Evolutionary conservation across 805 yeast species (phyloP), one percentile per base, ranked within the genome.

Genomic region (Candida ulmi): DNA sequence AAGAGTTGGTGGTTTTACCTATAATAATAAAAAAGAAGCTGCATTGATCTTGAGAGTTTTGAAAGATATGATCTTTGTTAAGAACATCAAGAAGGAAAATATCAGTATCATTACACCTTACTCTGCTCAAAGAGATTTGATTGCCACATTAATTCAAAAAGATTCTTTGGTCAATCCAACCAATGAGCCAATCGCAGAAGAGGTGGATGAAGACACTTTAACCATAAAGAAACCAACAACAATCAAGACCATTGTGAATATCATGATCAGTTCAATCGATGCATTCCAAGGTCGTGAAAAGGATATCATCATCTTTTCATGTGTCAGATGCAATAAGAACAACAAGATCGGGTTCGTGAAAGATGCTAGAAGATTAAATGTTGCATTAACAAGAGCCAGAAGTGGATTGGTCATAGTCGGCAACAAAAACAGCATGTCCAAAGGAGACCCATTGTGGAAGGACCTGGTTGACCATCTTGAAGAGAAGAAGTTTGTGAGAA

Each of bases 251-350:
- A 50, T 73, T 30, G 65, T 68, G 39, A 72, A 70, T 5, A 55
- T 72, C 15, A 64, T 71, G 62, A 63, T 76, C 48, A 69, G 74
- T 13, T 61, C 87, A 0, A 80, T 87, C 15, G 96, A 87, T 58
- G 93, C 95, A 1, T 87, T 86, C 65, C 96, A 87, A 61, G 95
- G 95, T 18, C 69, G 93, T 48, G 95, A 86, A 52, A 86, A 83
- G 62, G 85, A 83, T 50, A 80, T 80, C 40, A 79, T 87, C 21
- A 69, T 87, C 8, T 68, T 87, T 46, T 78, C 91, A 2, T 76
- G 90, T 50, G 95, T 87, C 19, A 69, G 96, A 50, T 75, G 79
- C 17, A 81, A 81, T 52, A 62, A 59, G 12, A 42, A 45, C 19
- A 57, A 58, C n/a, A 76, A 68, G 41, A 73, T 81, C 42, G 88